These are phyloP conservation scores for Penicillium silybi DNA, from an alignment of 495 filamentous ascomycete genomes.

Conservation along the genomic window DNA sequence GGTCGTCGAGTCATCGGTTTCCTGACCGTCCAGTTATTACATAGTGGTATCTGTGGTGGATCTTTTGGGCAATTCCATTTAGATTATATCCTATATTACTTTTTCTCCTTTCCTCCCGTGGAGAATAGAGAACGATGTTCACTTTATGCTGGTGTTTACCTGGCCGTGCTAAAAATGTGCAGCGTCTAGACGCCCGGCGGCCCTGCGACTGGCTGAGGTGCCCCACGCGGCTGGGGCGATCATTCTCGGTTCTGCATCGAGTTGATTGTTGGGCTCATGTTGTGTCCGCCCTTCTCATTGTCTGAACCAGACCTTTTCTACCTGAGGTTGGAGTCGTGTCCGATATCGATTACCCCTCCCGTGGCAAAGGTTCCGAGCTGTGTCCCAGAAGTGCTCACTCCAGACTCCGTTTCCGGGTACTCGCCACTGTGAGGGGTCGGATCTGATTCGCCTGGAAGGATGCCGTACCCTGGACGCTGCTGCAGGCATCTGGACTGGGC, in stretches of 20 bases:
- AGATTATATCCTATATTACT: background rate
- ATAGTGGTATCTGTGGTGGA: background rate
- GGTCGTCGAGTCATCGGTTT: constrained; percentile 27
- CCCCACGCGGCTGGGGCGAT: constrained; percentile 25
- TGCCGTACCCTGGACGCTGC: background rate
- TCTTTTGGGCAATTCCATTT: background rate
- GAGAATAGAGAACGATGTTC: no score
- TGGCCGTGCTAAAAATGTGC: background rate
- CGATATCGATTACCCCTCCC: background rate
- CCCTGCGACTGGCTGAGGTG: constrained; percentile 1
- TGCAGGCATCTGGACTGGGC: background rate
- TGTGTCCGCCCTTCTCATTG: constrained; percentile 3
- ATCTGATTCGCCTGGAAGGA: background rate
- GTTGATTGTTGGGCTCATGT: constrained; percentile 19
- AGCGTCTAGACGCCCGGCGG: constrained; percentile 2
- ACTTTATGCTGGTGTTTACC: background rate
- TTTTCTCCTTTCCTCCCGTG: no score
- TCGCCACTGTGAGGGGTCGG: constrained; percentile 14
- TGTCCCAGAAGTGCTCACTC: background rate
- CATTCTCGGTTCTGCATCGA: constrained; percentile 19
- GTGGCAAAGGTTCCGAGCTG: background rate
- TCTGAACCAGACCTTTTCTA: constrained; percentile 6
- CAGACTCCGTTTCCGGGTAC: constrained; percentile 5
- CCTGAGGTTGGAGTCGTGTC: background rate
- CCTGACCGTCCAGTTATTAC: background rate